Evolutionary conservation across 2,329 filamentous ascomycete genomes (phyloP).

Genomic region (Cercospora nicotianae): DNA sequence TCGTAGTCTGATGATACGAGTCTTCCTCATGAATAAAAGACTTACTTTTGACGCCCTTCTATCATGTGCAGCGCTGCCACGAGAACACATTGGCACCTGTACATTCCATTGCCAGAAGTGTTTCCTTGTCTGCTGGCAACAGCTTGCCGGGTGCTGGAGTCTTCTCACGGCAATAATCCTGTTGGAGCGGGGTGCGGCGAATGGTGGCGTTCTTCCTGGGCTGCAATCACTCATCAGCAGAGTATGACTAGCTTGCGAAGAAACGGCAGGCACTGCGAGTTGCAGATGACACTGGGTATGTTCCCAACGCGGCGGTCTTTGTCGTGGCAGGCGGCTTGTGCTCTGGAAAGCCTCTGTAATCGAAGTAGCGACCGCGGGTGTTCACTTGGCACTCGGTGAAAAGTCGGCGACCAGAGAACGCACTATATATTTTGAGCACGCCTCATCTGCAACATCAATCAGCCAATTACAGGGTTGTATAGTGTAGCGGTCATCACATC

Average conservation of each 20-base stretch:
- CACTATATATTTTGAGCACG: no score
- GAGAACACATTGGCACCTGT: not conserved
- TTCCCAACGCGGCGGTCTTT: no score
- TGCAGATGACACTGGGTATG: no score
- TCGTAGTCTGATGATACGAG: no score
- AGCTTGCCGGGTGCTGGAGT: not conserved
- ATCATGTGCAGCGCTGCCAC: not conserved
- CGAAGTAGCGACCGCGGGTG: no score
- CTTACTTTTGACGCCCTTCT: not conserved
- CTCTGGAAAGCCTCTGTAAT: no score
- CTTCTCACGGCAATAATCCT: not conserved
- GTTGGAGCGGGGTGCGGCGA: not conserved
- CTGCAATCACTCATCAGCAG: not conserved
- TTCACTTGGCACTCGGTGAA: no score
- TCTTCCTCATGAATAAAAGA: not conserved
- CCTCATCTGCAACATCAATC: no score
- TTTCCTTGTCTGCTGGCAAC: not conserved
- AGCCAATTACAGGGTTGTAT: no score
- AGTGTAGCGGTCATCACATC: slow-evolving; percentile 12
- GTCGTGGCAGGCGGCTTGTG: no score
- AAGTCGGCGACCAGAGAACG: no score
- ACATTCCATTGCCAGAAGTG: not conserved
- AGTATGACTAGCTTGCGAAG: not conserved
- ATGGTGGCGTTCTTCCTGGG: not conserved
- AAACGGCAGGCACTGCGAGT: not conserved